These are phyloP conservation scores for Spinellus fusiger DNA, from an alignment of 192 early-diverging fungal genomes.

Conservation along the genomic window DNA sequence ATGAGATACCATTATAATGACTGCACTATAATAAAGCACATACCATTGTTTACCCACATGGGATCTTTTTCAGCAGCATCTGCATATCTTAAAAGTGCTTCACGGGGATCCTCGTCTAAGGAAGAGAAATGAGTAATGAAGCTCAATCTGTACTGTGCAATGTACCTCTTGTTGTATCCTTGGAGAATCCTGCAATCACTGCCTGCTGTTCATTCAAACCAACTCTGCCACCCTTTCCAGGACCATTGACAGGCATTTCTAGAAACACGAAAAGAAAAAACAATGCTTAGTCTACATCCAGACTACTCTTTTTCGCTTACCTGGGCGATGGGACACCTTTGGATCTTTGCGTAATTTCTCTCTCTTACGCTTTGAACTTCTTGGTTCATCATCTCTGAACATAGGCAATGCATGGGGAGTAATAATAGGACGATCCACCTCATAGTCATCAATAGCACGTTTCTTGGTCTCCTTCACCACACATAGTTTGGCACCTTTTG, in stretches of 20 bases:
- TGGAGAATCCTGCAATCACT: slow-evolving; percentile 73
- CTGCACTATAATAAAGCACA: neutral
- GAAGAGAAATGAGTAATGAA: neutral
- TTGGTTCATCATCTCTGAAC: slow-evolving; percentile 70
- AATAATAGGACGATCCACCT: slow-evolving; percentile 68
- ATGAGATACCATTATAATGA: neutral
- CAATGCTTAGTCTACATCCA: slow-evolving; percentile 1
- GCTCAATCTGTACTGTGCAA: neutral
- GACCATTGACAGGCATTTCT: slow-evolving; percentile 71
- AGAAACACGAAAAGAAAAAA: neutral
- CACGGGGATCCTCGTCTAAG: slow-evolving; percentile 87
- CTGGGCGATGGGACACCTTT: slow-evolving; percentile 65
- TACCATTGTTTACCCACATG: slow-evolving; percentile 66
- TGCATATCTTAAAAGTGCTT: slow-evolving; percentile 86
- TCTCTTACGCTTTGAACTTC: slow-evolving; percentile 61
- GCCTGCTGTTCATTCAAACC: slow-evolving; percentile 79
- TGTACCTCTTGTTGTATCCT: slow-evolving; percentile 55
- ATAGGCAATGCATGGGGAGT: slow-evolving; percentile 85
- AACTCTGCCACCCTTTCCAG: slow-evolving; percentile 81
- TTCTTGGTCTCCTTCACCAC: slow-evolving; percentile 61
- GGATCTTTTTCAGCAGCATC: slow-evolving; percentile 73
- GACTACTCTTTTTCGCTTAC: slow-evolving; percentile 18
- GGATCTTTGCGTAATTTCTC: slow-evolving; percentile 72
- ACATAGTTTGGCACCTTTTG: slow-evolving; percentile 69
- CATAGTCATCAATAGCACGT: slow-evolving; percentile 55